Percentiles rank a stretch among this genome's conserved stretches.
Evolutionary conservation across 139 green algal species (phyloP).

Genomic region (Bryopsis sp.): DNA sequence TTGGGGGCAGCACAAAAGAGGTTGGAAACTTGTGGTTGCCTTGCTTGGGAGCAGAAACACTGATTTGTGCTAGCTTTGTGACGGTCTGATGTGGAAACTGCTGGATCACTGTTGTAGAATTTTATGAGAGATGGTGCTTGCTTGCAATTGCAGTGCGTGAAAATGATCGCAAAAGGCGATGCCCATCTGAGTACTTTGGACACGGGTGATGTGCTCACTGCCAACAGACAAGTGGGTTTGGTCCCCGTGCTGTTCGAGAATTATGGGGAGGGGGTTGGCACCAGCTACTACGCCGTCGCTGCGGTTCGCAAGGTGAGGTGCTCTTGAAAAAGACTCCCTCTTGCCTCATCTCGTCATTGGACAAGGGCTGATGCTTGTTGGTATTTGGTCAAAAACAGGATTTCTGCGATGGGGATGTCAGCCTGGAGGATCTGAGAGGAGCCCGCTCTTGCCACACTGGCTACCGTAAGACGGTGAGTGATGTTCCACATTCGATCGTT

Average conservation of each 20-base stretch:
- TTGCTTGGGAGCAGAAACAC: no score
- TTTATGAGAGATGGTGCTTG: no score
- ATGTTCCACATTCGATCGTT: no score
- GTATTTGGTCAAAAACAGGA: no score
- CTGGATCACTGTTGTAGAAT: no score
- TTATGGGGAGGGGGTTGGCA: neutral
- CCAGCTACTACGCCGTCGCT: constrained; percentile 8
- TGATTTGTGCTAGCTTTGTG: no score
- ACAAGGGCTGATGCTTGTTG: no score
- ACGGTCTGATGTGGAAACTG: no score
- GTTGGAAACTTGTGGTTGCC: constrained; percentile 4
- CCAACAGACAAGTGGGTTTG: neutral
- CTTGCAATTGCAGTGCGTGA: neutral
- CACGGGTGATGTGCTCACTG: neutral
- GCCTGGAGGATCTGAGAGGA: neutral
- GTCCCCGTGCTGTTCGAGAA: neutral
- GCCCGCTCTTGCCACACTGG: constrained; percentile 12
- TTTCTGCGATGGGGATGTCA: neutral
- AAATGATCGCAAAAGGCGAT: neutral
- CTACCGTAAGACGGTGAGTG: constrained; percentile 6
- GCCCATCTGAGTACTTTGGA: constrained; percentile 13
- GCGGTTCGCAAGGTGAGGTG: constrained; percentile 10
- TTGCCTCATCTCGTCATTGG: no score
- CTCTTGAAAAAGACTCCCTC: no score
- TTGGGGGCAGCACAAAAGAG: neutral